Conservation (phyloP, 352 stramenopile species). For the Globisporangium paroecandrum region DNA sequence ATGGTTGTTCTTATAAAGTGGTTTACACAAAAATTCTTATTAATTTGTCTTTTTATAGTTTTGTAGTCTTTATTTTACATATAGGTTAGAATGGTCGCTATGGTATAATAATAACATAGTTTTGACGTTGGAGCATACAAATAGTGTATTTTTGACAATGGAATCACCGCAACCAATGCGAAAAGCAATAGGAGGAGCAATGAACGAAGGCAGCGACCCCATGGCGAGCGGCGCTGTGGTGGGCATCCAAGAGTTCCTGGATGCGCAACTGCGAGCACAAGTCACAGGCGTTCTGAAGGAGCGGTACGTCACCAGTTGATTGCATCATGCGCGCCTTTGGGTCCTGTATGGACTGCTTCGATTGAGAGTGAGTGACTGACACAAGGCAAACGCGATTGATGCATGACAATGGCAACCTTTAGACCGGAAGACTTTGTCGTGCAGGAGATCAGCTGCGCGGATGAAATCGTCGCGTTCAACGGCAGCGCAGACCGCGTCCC, state of each 20-base stretch:
- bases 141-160: too few relatives aligned
- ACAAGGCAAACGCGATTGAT: conserved; percentile 1
- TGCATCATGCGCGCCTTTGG: background rate
- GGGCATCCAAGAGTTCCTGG: conserved; percentile 47
- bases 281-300: conserved; percentile 43
- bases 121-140: too few relatives aligned
- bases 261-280: conserved; percentile 6
- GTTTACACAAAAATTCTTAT: too few relatives aligned
- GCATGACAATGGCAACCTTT: background rate
- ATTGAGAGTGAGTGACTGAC: background rate
- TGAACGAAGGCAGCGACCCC: background rate
- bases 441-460: conserved; percentile 49
- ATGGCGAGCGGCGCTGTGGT: conserved; percentile 22
- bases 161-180: background rate
- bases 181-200: background rate
- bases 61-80: too few relatives aligned
- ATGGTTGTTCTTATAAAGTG: too few relatives aligned
- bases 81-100: too few relatives aligned
- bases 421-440: conserved; percentile 70
- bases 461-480: conserved; percentile 38
- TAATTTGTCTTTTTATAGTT: too few relatives aligned
- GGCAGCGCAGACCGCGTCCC: conserved; percentile 27
- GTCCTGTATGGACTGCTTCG: background rate
- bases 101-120: too few relatives aligned
- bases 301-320: conserved; percentile 26